These are phyloP conservation scores for Porcisia hertigi DNA, from an alignment of 208 protist genomes.

Conservation along the genomic window DNA sequence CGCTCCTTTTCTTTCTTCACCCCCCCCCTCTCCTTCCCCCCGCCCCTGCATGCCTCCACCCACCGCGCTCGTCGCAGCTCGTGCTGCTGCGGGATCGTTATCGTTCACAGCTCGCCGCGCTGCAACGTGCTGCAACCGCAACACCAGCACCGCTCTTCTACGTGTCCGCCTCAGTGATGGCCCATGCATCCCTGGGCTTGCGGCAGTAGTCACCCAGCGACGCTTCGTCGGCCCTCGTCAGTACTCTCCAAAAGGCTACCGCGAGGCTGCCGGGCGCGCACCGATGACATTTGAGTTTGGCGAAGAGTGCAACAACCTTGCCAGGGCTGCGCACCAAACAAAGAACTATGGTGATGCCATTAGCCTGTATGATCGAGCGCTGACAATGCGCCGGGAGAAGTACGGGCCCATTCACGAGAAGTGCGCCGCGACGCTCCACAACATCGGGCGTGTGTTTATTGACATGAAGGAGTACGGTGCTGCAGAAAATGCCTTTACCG, in stretches of 20 bases:
- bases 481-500: conserved; percentile 88
- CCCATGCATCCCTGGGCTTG: background rate
- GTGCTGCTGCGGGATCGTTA: conserved; percentile 11
- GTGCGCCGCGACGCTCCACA: conserved; percentile 85
- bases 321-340: conserved; percentile 80
- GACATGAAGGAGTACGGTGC: conserved; percentile 90
- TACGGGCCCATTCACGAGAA: conserved; percentile 82
- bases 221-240: conserved; percentile 79
- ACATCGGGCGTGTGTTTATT: conserved; percentile 89
- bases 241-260: conserved; percentile 83
- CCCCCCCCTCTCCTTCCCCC: background rate
- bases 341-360: conserved; percentile 92
- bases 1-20: background rate
- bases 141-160: background rate
- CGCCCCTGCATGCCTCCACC: background rate
- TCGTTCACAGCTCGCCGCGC: background rate
- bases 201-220: conserved; percentile 20
- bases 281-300: conserved; percentile 89
- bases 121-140: background rate
- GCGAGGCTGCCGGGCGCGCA: conserved; percentile 76
- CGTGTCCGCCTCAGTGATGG: conserved; percentile 6
- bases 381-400: conserved; percentile 82
- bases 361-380: conserved; percentile 78
- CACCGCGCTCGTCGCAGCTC: background rate
- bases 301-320: conserved; percentile 84